phyloP scores from a whole-genome alignment of 2,329 filamentous ascomycete genomes.

The Fusarium pseudograminearum region DNA sequence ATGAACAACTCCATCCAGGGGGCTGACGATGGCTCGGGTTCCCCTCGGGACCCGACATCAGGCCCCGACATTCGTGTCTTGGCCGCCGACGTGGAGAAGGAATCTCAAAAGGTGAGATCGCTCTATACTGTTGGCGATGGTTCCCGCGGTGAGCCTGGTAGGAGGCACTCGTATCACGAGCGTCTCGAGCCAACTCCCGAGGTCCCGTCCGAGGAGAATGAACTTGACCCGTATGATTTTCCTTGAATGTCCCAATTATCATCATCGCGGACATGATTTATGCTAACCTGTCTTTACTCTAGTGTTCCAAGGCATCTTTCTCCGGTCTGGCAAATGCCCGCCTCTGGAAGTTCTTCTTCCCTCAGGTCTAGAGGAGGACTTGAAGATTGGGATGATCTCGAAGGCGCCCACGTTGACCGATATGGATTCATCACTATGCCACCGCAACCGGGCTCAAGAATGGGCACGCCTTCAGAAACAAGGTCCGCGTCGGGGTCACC shows the following conservation, averaged over 20 bases:
- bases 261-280: constrained; percentile 39
- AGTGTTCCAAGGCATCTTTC: constrained; percentile 50
- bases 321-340: constrained; percentile 53
- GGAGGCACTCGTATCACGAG: constrained; percentile 61
- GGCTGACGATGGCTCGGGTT: constrained; percentile 24
- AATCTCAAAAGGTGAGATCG: constrained; percentile 76
- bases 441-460: constrained; percentile 57
- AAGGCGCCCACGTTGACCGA: constrained; percentile 71
- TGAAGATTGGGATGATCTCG: constrained; percentile 76
- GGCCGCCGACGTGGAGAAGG: constrained; percentile 68
- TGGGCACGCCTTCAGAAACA: constrained; percentile 57
- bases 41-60: constrained; percentile 39
- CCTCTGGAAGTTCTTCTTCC: constrained; percentile 60
- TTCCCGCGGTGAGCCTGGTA: constrained; percentile 66
- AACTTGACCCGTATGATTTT: constrained; percentile 69
- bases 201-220: constrained; percentile 64
- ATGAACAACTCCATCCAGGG: constrained; percentile 36
- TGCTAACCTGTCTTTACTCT: constrained; percentile 47
- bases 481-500: constrained; percentile 59
- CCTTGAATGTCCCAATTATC: constrained; percentile 54
- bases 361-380: constrained; percentile 65
- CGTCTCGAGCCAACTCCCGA: constrained; percentile 63
- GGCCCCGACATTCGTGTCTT: constrained; percentile 65
- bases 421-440: constrained; percentile 73
- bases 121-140: constrained; percentile 70